phyloP scores from a whole-genome alignment of 495 filamentous ascomycete species.

The Lasiosphaeriaceae sp. region DNA sequence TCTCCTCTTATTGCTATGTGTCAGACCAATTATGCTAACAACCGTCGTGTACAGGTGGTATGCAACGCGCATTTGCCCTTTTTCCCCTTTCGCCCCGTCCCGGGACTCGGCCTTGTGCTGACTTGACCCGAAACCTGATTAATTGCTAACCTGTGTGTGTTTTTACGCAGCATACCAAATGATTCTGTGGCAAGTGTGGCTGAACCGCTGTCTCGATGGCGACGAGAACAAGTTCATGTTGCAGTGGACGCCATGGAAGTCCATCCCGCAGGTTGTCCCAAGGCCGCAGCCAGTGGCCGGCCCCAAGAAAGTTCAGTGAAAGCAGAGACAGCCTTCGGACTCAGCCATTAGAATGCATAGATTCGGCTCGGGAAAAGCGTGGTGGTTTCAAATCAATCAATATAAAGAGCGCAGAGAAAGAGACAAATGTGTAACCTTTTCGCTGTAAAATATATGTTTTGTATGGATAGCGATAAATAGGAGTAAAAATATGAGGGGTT shows the following conservation, averaged over 20 bases:
- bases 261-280: constrained; percentile 60
- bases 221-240: constrained; percentile 73
- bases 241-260: constrained; percentile 61
- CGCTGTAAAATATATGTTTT: no score
- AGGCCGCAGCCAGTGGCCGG: constrained; percentile 11
- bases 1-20: background rate
- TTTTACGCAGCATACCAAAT: constrained; percentile 68
- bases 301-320: constrained; percentile 29
- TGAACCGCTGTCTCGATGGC: constrained; percentile 74
- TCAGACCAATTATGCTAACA: background rate
- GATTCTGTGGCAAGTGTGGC: constrained; percentile 83
- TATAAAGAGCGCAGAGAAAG: no score
- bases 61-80: constrained; percentile 5
- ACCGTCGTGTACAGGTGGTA: constrained; percentile 34
- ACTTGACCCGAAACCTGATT: background rate
- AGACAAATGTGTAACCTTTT: no score
- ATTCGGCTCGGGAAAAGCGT: no score
- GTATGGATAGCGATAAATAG: no score
- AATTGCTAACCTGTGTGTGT: background rate
- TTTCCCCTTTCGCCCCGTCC: background rate
- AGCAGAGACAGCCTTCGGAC: background rate
- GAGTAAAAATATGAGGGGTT: background rate
- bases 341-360: no score
- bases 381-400: no score
- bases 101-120: constrained; percentile 32